phyloP scores from a whole-genome alignment of 2,329 filamentous ascomycete genomes.

The Hyphodiscus sp. region DNA sequence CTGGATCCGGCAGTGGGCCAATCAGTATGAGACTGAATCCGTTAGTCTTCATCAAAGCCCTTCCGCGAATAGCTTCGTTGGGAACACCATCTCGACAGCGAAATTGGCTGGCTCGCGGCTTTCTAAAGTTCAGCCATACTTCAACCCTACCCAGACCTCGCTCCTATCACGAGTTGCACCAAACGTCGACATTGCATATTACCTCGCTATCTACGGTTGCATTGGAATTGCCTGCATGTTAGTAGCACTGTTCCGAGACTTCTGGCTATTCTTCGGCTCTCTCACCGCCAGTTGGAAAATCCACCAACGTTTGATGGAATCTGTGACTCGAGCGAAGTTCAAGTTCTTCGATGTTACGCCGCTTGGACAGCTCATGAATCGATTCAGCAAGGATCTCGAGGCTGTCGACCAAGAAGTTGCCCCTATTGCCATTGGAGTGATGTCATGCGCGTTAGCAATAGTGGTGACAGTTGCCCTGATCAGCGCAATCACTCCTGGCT shows the following conservation, averaged over 20 bases:
- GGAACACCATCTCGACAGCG: constrained; percentile 25
- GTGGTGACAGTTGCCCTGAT: constrained; percentile 85
- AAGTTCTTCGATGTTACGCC: constrained; percentile 97
- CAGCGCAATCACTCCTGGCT: constrained; percentile 80
- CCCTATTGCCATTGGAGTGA: constrained; percentile 74
- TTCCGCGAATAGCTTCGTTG: constrained; percentile 20
- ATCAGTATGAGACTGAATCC: constrained; percentile 59
- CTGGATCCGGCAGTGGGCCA: constrained; percentile 94
- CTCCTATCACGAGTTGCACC: constrained; percentile 24
- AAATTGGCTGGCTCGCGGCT: constrained; percentile 20
- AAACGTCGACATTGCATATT: constrained; percentile 78
- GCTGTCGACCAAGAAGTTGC: constrained; percentile 94
- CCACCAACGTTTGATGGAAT: constrained; percentile 69
- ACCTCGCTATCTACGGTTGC: constrained; percentile 73
- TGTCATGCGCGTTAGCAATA: constrained; percentile 59
- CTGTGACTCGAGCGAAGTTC: constrained; percentile 85
- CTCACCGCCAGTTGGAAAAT: constrained; percentile 80
- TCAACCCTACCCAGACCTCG: constrained; percentile 28
- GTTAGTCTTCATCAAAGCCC: constrained; percentile 11
- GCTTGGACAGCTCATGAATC: constrained; percentile 93
- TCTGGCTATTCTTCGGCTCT: constrained; percentile 88
- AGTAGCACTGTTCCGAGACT: constrained; percentile 76
- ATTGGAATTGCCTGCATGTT: constrained; percentile 72
- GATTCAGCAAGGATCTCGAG: constrained; percentile 96
- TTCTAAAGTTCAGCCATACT: constrained; percentile 27